Evolutionary conservation across 2,329 filamentous ascomycete species (phyloP).

Genomic region (Aspergillus tanneri): DNA sequence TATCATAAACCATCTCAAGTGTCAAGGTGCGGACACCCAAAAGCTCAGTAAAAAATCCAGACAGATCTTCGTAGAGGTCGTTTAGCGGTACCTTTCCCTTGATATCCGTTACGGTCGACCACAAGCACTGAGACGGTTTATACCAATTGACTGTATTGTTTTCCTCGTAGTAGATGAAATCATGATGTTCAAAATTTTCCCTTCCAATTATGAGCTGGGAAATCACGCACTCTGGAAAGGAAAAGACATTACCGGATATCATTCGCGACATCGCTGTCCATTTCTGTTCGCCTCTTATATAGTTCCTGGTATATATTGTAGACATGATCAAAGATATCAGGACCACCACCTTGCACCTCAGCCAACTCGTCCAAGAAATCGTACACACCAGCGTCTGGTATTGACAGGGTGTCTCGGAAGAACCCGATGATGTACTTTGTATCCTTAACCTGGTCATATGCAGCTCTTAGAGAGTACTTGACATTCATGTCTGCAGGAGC

Average conservation of each 20-base stretch:
- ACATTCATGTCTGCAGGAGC: not conserved
- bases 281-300: not conserved
- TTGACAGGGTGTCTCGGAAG: slow-evolving; percentile 4
- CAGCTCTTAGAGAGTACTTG: slow-evolving; percentile 3
- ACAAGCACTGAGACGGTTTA: slow-evolving; percentile 7
- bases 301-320: slow-evolving; percentile 6
- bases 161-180: slow-evolving; percentile 4
- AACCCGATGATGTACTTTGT: not conserved
- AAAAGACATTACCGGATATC: not conserved
- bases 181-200: not conserved
- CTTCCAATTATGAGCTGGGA: not conserved
- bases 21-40: slow-evolving; percentile 11
- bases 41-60: slow-evolving; percentile 7
- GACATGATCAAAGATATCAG: not conserved
- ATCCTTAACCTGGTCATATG: not conserved
- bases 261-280: no score
- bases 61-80: slow-evolving; percentile 8
- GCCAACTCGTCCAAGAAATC: slow-evolving; percentile 7
- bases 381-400: slow-evolving; percentile 1
- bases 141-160: slow-evolving; percentile 1
- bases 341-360: not conserved
- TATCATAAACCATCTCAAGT: slow-evolving; percentile 12
- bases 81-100: slow-evolving; percentile 11
- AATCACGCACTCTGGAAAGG: not conserved
- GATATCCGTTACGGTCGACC: slow-evolving; percentile 13